Evolutionary conservation across 176 grass and related monocot genomes (phyloP).

Genomic region (Oryza officinalis): DNA sequence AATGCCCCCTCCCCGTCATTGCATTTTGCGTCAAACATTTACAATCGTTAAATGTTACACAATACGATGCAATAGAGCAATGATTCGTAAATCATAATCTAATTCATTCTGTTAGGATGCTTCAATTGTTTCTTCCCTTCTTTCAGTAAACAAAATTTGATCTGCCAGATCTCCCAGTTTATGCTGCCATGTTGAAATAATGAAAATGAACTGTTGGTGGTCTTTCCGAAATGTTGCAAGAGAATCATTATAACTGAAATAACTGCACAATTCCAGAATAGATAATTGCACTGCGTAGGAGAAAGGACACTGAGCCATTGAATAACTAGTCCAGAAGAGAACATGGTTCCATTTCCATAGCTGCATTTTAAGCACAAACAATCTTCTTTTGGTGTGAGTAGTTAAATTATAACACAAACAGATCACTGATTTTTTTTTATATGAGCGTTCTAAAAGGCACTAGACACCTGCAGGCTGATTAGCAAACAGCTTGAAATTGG

Average conservation of each 20-base stretch:
- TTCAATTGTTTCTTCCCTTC: too few relatives aligned
- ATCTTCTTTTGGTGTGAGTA: background rate
- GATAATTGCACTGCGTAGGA: background rate
- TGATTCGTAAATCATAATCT: background rate
- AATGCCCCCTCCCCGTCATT: background rate
- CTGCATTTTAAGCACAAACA: background rate
- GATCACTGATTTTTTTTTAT: background rate
- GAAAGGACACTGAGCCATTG: background rate
- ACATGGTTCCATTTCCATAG: background rate
- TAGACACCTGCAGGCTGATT: background rate
- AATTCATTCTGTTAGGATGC: background rate
- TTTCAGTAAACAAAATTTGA: background rate
- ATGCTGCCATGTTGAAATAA: background rate
- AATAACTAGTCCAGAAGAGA: background rate
- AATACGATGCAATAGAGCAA: background rate
- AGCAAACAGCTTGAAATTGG: background rate
- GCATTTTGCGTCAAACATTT: background rate
- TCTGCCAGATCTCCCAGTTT: background rate
- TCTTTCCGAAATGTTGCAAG: background rate
- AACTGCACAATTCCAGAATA: background rate
- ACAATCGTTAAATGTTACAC: background rate
- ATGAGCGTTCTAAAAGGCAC: background rate
- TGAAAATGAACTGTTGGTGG: background rate
- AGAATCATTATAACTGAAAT: background rate
- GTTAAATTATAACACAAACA: background rate